Conservation (phyloP, 1,284 basidiomycete species). For the Cerrena zonata region DNA sequence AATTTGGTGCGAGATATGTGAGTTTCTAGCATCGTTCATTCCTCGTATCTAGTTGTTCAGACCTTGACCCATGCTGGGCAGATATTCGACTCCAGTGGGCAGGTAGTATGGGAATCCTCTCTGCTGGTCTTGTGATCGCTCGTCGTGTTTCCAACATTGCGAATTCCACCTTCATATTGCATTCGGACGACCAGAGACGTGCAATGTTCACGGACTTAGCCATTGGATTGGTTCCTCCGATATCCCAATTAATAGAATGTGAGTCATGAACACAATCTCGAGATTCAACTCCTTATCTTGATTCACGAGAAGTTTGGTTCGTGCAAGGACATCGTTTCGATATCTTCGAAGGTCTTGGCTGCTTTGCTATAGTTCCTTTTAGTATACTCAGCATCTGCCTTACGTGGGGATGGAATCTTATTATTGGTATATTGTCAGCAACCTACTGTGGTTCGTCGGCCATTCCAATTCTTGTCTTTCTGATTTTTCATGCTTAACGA, state of each 20-base stretch:
- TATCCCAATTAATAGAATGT: not conserved
- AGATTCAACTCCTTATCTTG: not conserved
- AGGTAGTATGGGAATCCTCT: not conserved
- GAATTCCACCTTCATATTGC: not conserved
- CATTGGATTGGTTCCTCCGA: not conserved
- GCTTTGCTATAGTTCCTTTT: slow-evolving; percentile 26
- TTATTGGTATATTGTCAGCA: slow-evolving; percentile 19
- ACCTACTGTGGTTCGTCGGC: slow-evolving; percentile 14
- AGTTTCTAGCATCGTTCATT: slow-evolving; percentile 9
- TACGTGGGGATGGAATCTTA: slow-evolving; percentile 20
- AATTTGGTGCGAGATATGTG: slow-evolving; percentile 42
- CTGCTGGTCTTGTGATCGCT: slow-evolving; percentile 6
- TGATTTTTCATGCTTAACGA: not conserved
- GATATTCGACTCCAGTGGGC: not conserved
- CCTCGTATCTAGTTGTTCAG: not conserved
- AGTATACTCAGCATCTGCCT: slow-evolving; percentile 22
- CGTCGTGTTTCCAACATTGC: slow-evolving; percentile 5
- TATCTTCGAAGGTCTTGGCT: slow-evolving; percentile 35
- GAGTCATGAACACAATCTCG: not conserved
- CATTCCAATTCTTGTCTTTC: not conserved
- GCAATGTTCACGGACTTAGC: not conserved
- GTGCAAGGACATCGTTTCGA: slow-evolving; percentile 34
- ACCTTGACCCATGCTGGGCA: not conserved
- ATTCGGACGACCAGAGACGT: not conserved
- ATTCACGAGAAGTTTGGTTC: slow-evolving; percentile 25